Base-by-base conservation (phyloP, 345 rosid genomes). In the Gossypium rotundifolium region DNA sequence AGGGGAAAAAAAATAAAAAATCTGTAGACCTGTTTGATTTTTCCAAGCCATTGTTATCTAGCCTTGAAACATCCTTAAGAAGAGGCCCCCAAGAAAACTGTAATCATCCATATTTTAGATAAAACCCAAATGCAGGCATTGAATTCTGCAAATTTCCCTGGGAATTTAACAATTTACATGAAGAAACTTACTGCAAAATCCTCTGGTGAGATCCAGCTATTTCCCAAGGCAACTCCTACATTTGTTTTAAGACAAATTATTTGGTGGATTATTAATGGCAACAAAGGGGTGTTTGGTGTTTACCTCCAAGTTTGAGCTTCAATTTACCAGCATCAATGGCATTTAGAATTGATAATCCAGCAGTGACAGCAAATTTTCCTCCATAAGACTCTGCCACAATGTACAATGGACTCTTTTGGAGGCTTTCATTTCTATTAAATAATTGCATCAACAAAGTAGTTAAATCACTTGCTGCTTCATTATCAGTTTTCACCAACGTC, bases 61-160 rank as follows among this genome's bases (percentile, higher is more conserved):
- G 81, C 74, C 97, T 79, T 0, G 98, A 92, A 4, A 94, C 83
- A 73, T 87, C 83, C 65, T 79, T 88, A 62, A 94, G 95, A 38
- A 94, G 89, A 81, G 97, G 97, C 63, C 89, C 97, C 98, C 98
- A 94, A 48, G 97, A 88, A 42, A 88, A 73, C 98, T 94, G 78
- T 69, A 85, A 65, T 55, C 18, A 68, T 44, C 11, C 27, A 40
- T 18, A 23, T 58, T 59, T 45, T 66, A 67, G 20, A 67, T 22
- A 23, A 67, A 20, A 65, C 40, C 20, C 55, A 18, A 12, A 7
- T 23, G 38, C 18, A 67, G 11, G 29, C 54, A 20, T 66, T 45
- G 10, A 18, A 2, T 10, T 12, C n/a, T 22, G 54, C 11, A 22
- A 46, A 12, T 48, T 67, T 11, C 57, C 18, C 11, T 9, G 22